Conservation (phyloP, 768 basidiomycete genomes). For the Lactarius deliciosus region DNA sequence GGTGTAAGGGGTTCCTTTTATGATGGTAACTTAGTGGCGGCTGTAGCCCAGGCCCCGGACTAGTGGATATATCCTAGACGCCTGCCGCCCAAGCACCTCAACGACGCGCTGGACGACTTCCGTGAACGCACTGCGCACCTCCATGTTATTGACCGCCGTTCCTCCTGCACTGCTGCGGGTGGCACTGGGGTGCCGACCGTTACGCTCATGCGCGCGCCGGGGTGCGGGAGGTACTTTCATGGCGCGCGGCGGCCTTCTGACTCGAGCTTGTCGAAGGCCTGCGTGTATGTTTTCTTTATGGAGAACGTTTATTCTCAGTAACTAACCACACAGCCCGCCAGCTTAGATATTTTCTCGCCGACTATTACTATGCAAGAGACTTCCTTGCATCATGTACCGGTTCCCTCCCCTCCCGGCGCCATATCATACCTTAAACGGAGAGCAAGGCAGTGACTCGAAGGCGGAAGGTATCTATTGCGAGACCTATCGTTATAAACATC, state of each 20-base stretch:
- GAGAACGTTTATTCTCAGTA: no score
- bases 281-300: background rate
- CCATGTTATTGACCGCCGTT: conserved; percentile 13
- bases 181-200: conserved; percentile 79
- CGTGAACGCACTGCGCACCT: conserved; percentile 35
- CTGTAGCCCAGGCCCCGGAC: background rate
- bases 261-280: conserved; percentile 83
- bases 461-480: no score
- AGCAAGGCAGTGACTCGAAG: no score
- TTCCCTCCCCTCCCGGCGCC: no score
- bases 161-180: conserved; percentile 37
- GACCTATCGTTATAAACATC: no score
- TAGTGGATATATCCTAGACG: conserved; percentile 22
- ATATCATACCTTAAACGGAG: no score
- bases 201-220: conserved; percentile 63
- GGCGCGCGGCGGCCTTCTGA: conserved; percentile 79
- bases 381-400: no score
- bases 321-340: background rate
- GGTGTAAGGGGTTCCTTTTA: no score
- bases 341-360: no score
- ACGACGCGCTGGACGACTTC: conserved; percentile 34
- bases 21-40: background rate
- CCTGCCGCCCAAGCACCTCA: conserved; percentile 33
- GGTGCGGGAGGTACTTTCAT: conserved; percentile 65
- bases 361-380: no score